phyloP scores from a whole-genome alignment of 2,329 filamentous ascomycete species.

The Penicillium hordei region DNA sequence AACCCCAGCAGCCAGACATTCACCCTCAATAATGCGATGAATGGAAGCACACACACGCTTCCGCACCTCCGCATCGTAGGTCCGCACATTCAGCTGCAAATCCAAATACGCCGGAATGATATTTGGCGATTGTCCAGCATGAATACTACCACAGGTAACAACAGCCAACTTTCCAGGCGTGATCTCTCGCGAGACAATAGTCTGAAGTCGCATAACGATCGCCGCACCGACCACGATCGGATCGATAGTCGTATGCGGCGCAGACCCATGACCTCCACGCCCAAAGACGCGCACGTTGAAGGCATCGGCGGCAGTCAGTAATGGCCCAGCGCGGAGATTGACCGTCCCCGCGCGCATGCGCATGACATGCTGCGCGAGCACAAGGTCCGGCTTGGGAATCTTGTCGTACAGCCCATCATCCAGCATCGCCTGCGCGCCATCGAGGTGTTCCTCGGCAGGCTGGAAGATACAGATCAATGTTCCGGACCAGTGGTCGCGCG shows the following conservation, averaged over 20 bases:
- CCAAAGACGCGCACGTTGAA: conserved; percentile 44
- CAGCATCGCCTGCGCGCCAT: conserved; percentile 61
- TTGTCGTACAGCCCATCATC: conserved; percentile 56
- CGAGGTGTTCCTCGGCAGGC: conserved; percentile 60
- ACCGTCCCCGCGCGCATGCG: conserved; percentile 38
- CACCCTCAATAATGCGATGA: conserved; percentile 51
- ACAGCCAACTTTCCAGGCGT: conserved; percentile 44
- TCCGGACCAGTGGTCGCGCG: conserved; percentile 54
- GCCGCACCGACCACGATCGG: conserved; percentile 48
- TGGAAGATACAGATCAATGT: conserved; percentile 64
- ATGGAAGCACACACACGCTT: conserved; percentile 41
- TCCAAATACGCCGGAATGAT: conserved; percentile 47
- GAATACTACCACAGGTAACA: conserved; percentile 47
- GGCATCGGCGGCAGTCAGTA: conserved; percentile 40
- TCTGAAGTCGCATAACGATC: conserved; percentile 44
- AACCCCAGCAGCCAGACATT: conserved; percentile 52
- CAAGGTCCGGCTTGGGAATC: conserved; percentile 57
- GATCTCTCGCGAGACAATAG: conserved; percentile 42
- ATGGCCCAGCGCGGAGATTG: conserved; percentile 32
- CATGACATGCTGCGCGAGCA: conserved; percentile 57
- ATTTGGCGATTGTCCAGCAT: conserved; percentile 47
- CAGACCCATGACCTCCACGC: conserved; percentile 46
- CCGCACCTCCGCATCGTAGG: conserved; percentile 33
- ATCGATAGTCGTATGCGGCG: conserved; percentile 49
- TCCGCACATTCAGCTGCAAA: conserved; percentile 46